phyloP scores from a whole-genome alignment of 257 asterid genomes.

The Lithospermum erythrorhizon region DNA sequence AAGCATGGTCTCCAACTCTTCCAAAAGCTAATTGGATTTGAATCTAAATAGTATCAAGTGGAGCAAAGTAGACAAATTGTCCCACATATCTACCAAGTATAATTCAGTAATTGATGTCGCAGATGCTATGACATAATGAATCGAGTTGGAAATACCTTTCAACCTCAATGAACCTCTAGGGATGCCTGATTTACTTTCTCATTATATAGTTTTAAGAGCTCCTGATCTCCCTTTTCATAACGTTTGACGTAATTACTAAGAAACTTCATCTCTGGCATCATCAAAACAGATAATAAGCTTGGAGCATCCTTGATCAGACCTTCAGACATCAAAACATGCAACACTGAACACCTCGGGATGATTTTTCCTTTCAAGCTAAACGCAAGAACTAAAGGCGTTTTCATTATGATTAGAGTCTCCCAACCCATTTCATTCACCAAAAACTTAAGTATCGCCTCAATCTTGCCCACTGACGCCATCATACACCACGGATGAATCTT shows the following conservation, averaged over 20 bases:
- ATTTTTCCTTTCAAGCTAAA: constrained; percentile 19
- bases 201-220: constrained; percentile 7
- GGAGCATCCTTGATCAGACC: constrained; percentile 11
- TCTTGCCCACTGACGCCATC: constrained; percentile 14
- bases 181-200: background rate
- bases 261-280: constrained; percentile 2
- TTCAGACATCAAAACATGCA: constrained; percentile 10
- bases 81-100: too few relatives aligned
- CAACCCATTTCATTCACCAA: constrained; percentile 14
- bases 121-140: too few relatives aligned
- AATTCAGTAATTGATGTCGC: too few relatives aligned
- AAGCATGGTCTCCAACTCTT: too few relatives aligned
- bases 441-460: constrained; percentile 7
- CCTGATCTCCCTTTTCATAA: constrained; percentile 1
- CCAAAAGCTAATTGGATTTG: too few relatives aligned
- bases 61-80: too few relatives aligned
- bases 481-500: constrained; percentile 14
- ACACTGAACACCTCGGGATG: constrained; percentile 20
- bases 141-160: too few relatives aligned
- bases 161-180: too few relatives aligned
- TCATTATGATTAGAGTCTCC: constrained; percentile 3
- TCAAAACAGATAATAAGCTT: background rate
- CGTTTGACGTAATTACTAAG: background rate
- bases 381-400: background rate
- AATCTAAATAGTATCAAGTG: too few relatives aligned